Percentiles rank a stretch among this genome's conserved stretches.
Conservation (phyloP, 192 early-diverging fungal species). For the Phlyctochytrium arcticum region DNA sequence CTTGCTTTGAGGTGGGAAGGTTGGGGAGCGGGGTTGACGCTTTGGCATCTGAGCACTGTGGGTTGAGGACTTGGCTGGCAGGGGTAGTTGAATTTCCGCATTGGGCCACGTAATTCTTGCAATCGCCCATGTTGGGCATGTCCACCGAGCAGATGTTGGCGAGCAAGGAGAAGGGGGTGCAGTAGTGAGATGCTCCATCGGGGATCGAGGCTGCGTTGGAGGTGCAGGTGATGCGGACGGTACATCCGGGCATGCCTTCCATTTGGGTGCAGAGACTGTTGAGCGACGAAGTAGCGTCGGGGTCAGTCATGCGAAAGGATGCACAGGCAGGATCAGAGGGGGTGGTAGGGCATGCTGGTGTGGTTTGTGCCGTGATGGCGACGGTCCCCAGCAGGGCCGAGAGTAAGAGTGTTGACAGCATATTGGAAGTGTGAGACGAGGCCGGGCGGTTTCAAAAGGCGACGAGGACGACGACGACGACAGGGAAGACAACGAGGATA, state of each 20-base stretch:
- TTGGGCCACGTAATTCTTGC: constrained; percentile 28
- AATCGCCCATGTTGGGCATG: constrained; percentile 37
- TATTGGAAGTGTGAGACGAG: too few species aligned
- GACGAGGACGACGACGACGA: too few species aligned
- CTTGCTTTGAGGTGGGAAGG: constrained; percentile 43
- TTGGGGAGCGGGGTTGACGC: constrained; percentile 14
- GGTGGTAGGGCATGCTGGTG: constrained; percentile 7
- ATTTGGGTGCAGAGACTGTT: constrained; percentile 42
- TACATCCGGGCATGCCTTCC: constrained; percentile 48
- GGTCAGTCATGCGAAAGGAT: not conserved
- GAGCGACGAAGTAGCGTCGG: constrained; percentile 25
- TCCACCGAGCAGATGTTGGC: constrained; percentile 42
- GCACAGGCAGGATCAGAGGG: constrained; percentile 9
- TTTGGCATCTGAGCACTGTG: constrained; percentile 32
- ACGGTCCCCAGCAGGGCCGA: too few species aligned
- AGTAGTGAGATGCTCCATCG: constrained; percentile 42
- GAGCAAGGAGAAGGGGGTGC: constrained; percentile 40
- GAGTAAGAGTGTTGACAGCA: too few species aligned
- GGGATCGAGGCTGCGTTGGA: not conserved
- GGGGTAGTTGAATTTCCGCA: constrained; percentile 23
- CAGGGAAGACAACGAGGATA: too few species aligned
- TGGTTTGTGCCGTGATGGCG: not conserved
- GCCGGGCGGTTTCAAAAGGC: too few species aligned
- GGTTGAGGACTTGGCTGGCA: constrained; percentile 26
- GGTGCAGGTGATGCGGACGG: constrained; percentile 30